These are phyloP conservation scores for Closterium sp. DNA, from an alignment of 139 green algal genomes.

Conservation along the genomic window DNA sequence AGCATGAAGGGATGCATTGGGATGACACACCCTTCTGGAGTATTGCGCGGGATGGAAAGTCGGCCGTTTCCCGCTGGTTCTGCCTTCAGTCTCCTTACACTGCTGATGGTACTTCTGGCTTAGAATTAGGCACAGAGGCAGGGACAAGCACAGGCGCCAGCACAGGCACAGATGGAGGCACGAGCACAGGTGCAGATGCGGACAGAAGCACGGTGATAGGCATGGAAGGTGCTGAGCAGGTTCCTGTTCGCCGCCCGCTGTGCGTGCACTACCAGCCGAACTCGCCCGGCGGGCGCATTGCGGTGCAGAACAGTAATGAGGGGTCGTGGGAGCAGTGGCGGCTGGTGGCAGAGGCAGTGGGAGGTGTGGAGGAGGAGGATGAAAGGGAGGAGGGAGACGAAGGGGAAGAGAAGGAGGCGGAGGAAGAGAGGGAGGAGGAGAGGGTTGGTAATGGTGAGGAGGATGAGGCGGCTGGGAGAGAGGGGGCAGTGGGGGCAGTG, in stretches of 20 bases:
- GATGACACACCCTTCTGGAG: neutral
- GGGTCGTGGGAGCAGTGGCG: neutral
- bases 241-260: neutral
- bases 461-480: neutral
- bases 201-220: neutral
- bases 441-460: neutral
- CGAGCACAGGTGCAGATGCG: neutral
- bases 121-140: neutral
- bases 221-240: neutral
- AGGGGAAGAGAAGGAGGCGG: neutral
- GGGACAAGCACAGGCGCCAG: neutral
- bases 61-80: neutral
- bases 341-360: neutral
- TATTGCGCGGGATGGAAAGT: neutral
- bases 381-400: neutral
- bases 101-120: neutral
- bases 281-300: neutral
- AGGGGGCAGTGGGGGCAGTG: neutral
- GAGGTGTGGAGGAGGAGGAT: neutral
- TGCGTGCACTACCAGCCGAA: neutral
- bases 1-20: neutral
- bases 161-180: neutral
- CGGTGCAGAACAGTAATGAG: neutral
- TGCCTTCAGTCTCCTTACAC: neutral
- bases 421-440: neutral